Conservation (phyloP, 805 yeast species). For the Candida alai region DNA sequence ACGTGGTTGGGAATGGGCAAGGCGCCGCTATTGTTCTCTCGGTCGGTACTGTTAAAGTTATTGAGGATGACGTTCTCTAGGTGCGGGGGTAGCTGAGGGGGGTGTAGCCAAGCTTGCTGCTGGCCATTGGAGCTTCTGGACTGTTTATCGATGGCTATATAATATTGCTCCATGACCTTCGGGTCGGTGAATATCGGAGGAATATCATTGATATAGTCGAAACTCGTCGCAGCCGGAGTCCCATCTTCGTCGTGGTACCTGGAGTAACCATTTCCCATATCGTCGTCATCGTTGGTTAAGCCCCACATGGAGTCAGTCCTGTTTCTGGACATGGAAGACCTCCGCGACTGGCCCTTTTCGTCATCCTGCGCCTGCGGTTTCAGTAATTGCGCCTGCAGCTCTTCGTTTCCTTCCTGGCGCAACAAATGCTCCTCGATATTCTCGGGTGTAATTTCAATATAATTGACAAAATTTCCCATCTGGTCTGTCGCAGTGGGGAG, state of each 20-base stretch:
- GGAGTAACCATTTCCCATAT: conserved; percentile 78
- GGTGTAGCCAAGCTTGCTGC: conserved; percentile 71
- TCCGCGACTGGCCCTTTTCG: conserved; percentile 17
- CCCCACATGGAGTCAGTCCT: conserved; percentile 62
- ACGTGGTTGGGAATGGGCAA: conserved; percentile 94
- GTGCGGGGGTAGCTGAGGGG: conserved; percentile 97
- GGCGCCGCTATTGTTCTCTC: conserved; percentile 82
- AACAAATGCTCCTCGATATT: conserved; percentile 27
- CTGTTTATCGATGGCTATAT: conserved; percentile 68
- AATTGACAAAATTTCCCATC: conserved; percentile 92
- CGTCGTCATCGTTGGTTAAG: conserved; percentile 65
- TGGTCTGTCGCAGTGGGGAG: conserved; percentile 97
- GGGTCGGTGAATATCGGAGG: conserved; percentile 86
- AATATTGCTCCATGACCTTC: conserved; percentile 82
- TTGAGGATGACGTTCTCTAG: conserved; percentile 90
- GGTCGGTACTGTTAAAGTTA: conserved; percentile 54
- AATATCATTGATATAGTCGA: conserved; percentile 58
- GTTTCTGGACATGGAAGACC: conserved; percentile 26
- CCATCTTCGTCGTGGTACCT: conserved; percentile 65
- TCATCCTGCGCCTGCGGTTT: conserved; percentile 8
- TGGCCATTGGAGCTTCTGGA: conserved; percentile 53
- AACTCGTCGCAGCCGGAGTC: conserved; percentile 13
- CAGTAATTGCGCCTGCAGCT: conserved; percentile 9
- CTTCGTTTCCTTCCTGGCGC: conserved; percentile 20
- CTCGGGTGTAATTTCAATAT: conserved; percentile 67